phyloP scores from a whole-genome alignment of 208 protist genomes.

The Leishmania gerbilli region DNA sequence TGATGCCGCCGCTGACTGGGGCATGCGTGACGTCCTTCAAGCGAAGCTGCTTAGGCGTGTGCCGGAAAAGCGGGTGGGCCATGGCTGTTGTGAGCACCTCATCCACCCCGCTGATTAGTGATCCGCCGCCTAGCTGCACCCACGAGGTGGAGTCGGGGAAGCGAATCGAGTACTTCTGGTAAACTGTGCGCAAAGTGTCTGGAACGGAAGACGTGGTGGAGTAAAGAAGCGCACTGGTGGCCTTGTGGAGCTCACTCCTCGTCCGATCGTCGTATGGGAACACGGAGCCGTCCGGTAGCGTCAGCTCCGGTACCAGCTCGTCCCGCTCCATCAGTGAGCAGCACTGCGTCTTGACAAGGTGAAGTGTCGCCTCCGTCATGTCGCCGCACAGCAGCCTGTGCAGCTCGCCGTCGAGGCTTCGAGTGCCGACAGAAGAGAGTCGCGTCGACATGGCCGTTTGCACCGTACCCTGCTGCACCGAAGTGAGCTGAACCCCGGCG shows the following conservation, averaged over 20 bases:
- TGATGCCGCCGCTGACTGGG: conserved; percentile 60
- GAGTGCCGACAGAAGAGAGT: conserved; percentile 39
- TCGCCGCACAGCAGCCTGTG: conserved; percentile 14
- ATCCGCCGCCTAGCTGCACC: conserved; percentile 42
- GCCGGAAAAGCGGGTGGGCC: conserved; percentile 22
- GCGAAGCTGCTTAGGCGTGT: conserved; percentile 26
- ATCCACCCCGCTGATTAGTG: conserved; percentile 21
- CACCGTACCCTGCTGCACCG: conserved; percentile 46
- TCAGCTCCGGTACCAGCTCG: conserved; percentile 28
- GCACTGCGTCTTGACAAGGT: conserved; percentile 25
- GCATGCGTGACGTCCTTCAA: conserved; percentile 43
- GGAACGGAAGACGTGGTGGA: conserved; percentile 33
- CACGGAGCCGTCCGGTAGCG: conserved; percentile 51
- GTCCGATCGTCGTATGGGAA: conserved; percentile 1
- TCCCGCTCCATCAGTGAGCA: conserved; percentile 19
- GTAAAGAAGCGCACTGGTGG: conserved; percentile 29
- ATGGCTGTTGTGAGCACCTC: conserved; percentile 33
- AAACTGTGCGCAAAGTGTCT: conserved; percentile 27
- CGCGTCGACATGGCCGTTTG: conserved; percentile 30
- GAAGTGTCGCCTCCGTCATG: conserved; percentile 18
- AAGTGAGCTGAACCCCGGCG: conserved; percentile 54
- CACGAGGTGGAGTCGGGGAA: conserved; percentile 36
- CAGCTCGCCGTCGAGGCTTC: conserved; percentile 45
- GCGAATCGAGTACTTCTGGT: conserved; percentile 34
- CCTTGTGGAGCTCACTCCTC: conserved; percentile 20